Evolutionary conservation across 2,329 filamentous ascomycete genomes (phyloP), one percentile per base, ranked within the genome.

Genomic region (Venturia effusa): DNA sequence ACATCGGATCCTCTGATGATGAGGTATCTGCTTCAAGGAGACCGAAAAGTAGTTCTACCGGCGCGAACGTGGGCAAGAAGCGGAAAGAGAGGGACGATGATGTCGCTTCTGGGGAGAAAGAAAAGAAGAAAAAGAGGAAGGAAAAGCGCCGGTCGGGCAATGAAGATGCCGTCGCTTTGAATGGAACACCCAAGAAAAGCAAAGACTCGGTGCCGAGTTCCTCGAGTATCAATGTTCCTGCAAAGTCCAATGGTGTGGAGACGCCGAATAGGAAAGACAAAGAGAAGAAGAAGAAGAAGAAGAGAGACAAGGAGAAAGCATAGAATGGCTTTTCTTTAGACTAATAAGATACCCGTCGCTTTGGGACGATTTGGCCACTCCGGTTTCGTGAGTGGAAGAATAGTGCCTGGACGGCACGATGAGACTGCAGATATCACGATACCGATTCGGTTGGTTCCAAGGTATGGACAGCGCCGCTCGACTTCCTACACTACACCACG

Each of bases 1-100:
- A 65, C 22, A 74, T 78, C 68, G 81, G 70, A 15, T 74, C 72
- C 27, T 75, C 73, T 6, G 77, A 77, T 19, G 73, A 71, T 60
- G 79, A 79, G 24, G 74, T 72, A 15, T 27, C 24, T 41, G 34
- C 48, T 37, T 15, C 34, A 13, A 15, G 24, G 30, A 19, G 27
- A 19, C 22, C 55, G 41, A 51, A 27, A 22, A 11, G 10, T 51
- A 27, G 22, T 30, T 51, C 45, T 51, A 30, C 32, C 10, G 32
- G 45, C 11, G 19, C n/a, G 5, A 24, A 34, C 4, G 32, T 55
- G 48, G 55, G 37, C 22, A 63, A 59, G 34, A 63, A 63, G 43
- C 45, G 61, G 8, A 63, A 55, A 24, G 43, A 59, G 3, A 45
- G 37, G 22, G 37, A 41, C n/a, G 51, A 55, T 8, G 61, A 63